Evolutionary conservation across 2,329 filamentous ascomycete species (phyloP).

Genomic region (Arthrobotrys sphaeroides): DNA sequence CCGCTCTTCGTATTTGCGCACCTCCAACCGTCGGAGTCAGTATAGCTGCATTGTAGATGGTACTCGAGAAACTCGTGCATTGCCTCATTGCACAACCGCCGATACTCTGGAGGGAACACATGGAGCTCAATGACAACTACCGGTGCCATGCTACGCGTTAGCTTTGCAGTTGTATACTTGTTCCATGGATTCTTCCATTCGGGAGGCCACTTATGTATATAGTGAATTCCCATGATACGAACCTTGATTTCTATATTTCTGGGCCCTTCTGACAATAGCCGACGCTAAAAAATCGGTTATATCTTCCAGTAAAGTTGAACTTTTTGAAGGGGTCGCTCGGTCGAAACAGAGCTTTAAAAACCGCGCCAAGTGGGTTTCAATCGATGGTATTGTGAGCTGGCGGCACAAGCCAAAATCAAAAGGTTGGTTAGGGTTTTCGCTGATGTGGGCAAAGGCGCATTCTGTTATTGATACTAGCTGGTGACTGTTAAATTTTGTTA

Average conservation of each 20-base stretch:
- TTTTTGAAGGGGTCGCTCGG: too few relatives aligned
- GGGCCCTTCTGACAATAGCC: too few relatives aligned
- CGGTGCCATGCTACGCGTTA: too few relatives aligned
- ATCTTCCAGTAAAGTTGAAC: too few relatives aligned
- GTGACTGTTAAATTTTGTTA: neutral
- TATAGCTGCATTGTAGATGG: neutral
- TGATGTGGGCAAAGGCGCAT: neutral
- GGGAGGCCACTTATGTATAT: too few relatives aligned
- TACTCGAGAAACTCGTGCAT: neutral
- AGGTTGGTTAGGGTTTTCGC: neutral
- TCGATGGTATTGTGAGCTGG: neutral
- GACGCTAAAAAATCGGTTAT: too few relatives aligned
- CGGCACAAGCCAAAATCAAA: constrained; percentile 7
- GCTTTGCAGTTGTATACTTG: too few relatives aligned
- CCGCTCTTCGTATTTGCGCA: constrained; percentile 7
- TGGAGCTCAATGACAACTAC: neutral
- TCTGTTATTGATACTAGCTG: neutral
- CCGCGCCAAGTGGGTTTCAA: neutral
- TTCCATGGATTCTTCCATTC: too few relatives aligned
- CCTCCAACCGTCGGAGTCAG: neutral
- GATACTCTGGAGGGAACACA: neutral
- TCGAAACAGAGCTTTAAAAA: neutral
- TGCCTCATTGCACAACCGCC: neutral
- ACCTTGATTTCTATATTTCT: too few relatives aligned
- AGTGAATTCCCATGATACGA: too few relatives aligned